phyloP scores from a whole-genome alignment of 2,329 filamentous ascomycete species.

The Talaromyces sp. region DNA sequence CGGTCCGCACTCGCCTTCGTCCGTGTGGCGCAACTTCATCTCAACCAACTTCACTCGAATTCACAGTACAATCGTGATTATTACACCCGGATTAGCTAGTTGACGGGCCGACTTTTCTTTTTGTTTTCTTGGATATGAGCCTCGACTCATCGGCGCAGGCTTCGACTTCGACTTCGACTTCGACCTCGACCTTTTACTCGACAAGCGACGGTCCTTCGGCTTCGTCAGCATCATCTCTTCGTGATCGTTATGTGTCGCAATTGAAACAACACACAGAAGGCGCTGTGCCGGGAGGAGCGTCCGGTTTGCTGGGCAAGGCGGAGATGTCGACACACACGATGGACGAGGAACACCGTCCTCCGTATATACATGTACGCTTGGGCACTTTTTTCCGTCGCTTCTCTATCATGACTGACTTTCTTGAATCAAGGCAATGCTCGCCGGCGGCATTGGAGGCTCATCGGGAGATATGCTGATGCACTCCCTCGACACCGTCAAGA shows the following conservation, averaged over 20 bases:
- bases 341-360: conserved; percentile 49
- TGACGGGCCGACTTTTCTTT: background rate
- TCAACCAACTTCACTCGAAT: background rate
- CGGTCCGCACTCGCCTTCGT: background rate
- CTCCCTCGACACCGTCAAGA: conserved; percentile 97
- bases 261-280: conserved; percentile 6
- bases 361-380: conserved; percentile 57
- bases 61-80: background rate
- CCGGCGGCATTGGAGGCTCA: conserved; percentile 85
- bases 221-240: background rate
- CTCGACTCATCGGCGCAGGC: conserved; percentile 48
- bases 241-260: conserved; percentile 27
- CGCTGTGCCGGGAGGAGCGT: background rate
- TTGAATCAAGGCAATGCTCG: conserved; percentile 74
- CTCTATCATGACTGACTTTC: background rate
- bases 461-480: conserved; percentile 98
- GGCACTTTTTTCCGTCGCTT: background rate
- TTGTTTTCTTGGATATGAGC: conserved; percentile 47
- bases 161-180: conserved; percentile 35
- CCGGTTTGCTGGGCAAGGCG: background rate
- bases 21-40: background rate
- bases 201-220: background rate
- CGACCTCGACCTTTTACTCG: conserved; percentile 24
- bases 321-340: background rate
- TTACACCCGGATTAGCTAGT: background rate